phyloP scores from a whole-genome alignment of 2,329 filamentous ascomycete genomes.

The Sporothrix schenckii region DNA sequence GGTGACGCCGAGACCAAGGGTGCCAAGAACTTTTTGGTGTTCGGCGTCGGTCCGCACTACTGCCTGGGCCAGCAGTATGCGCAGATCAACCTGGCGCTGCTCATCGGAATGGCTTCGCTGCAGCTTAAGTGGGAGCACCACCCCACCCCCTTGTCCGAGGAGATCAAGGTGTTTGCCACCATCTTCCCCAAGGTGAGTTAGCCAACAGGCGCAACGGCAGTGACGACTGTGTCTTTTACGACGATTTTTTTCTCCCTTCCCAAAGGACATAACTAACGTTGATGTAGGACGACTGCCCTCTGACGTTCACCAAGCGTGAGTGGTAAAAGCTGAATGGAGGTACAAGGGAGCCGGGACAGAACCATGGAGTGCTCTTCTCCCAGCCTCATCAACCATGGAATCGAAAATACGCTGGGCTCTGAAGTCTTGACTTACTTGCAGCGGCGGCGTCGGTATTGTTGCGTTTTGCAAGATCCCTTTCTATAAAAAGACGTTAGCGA shows the following conservation, averaged over 20 bases:
- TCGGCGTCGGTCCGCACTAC: constrained; percentile 94
- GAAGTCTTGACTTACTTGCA: not conserved
- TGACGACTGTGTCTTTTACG: not conserved
- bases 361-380: not conserved
- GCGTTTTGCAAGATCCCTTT: not conserved
- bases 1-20: constrained; percentile 85
- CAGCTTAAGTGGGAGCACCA: constrained; percentile 89
- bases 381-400: not conserved
- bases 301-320: constrained; percentile 67
- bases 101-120: constrained; percentile 88
- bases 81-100: constrained; percentile 81
- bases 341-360: not conserved
- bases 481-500: not conserved
- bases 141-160: constrained; percentile 79
- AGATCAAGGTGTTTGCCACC: constrained; percentile 97
- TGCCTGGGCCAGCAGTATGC: constrained; percentile 94
- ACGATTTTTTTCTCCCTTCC: not conserved
- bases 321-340: constrained; percentile 43
- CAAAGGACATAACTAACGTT: constrained; percentile 28
- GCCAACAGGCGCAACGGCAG: not conserved
- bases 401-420: not conserved
- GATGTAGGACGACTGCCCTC: constrained; percentile 75
- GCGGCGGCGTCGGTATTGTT: not conserved
- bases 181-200: constrained; percentile 89
- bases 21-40: constrained; percentile 94